These are phyloP conservation scores for Ascochyta clinopodiicola DNA, from an alignment of 2,329 filamentous ascomycete genomes.

Conservation along the genomic window DNA sequence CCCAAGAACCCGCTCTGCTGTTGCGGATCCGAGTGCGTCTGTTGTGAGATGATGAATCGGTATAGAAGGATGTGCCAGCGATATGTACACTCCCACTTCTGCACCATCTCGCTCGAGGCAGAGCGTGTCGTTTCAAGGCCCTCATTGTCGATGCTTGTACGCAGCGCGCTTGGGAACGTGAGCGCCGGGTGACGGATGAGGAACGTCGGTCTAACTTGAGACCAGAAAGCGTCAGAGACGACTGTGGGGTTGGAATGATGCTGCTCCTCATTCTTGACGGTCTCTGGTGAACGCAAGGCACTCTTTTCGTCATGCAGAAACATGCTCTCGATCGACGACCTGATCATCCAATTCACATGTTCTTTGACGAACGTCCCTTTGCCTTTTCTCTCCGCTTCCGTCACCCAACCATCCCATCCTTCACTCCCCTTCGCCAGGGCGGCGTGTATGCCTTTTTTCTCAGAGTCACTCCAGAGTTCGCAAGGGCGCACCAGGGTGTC, in stretches of 20 bases:
- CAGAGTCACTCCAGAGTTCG: slow-evolving; percentile 12
- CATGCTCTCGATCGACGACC: slow-evolving; percentile 14
- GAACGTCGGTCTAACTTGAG: slow-evolving; percentile 20
- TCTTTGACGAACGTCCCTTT: slow-evolving; percentile 28
- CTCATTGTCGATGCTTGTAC: slow-evolving; percentile 24
- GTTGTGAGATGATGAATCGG: slow-evolving; percentile 12
- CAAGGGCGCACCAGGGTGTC: background rate
- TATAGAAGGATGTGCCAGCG: slow-evolving; percentile 25
- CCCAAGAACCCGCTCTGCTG: background rate
- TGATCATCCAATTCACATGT: slow-evolving; percentile 27
- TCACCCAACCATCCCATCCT: slow-evolving; percentile 5
- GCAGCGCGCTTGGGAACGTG: slow-evolving; percentile 24
- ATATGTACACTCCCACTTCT: slow-evolving; percentile 26
- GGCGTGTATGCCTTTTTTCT: slow-evolving; percentile 8
- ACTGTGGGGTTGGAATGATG: slow-evolving; percentile 19
- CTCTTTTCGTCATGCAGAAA: slow-evolving; percentile 4
- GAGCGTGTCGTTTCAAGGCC: background rate
- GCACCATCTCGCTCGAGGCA: background rate
- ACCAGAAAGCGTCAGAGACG: slow-evolving; percentile 19
- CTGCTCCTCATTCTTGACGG: background rate
- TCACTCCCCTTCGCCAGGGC: slow-evolving; percentile 14
- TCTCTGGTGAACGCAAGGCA: background rate
- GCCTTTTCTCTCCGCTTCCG: slow-evolving; percentile 1
- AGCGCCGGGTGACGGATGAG: slow-evolving; percentile 30
- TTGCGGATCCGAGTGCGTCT: background rate